These are phyloP conservation scores for Coelastrella sp. DNA, from an alignment of 139 green algal species.

Conservation along the genomic window DNA sequence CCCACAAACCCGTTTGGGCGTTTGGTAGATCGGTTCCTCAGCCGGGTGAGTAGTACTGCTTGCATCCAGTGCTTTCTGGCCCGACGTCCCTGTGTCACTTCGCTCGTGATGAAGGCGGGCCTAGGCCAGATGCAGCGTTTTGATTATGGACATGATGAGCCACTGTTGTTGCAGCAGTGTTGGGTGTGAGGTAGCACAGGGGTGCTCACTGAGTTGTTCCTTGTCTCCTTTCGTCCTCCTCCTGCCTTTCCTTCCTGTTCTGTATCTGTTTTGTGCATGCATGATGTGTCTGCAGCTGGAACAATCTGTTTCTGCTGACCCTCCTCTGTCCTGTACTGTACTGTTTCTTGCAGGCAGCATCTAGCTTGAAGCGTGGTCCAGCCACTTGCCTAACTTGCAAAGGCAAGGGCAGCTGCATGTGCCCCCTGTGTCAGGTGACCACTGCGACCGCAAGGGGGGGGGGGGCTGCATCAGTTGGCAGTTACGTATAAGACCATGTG, in stretches of 20 bases:
- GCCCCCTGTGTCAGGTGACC: conserved; percentile 15
- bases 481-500: not conserved
- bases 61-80: too few species aligned
- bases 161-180: too few species aligned
- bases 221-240: not conserved
- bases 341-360: not conserved
- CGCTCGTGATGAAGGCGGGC: not conserved
- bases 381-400: conserved; percentile 41
- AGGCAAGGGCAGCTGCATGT: conserved; percentile 12
- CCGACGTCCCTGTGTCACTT: too few species aligned
- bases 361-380: conserved; percentile 15
- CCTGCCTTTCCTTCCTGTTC: not conserved
- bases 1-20: not conserved
- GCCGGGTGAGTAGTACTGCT: conserved; percentile 6
- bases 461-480: not conserved
- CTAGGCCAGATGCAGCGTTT: too few species aligned
- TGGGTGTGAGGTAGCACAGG: too few species aligned
- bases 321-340: too few species aligned
- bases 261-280: not conserved
- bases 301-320: not conserved
- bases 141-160: too few species aligned
- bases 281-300: not conserved
- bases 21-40: conserved; percentile 16
- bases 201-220: too few species aligned
- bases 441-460: not conserved